Evolutionary conservation across 805 yeast genomes (phyloP), one percentile per base, ranked within the genome.

Genomic region (Ogataea zsoltii): DNA sequence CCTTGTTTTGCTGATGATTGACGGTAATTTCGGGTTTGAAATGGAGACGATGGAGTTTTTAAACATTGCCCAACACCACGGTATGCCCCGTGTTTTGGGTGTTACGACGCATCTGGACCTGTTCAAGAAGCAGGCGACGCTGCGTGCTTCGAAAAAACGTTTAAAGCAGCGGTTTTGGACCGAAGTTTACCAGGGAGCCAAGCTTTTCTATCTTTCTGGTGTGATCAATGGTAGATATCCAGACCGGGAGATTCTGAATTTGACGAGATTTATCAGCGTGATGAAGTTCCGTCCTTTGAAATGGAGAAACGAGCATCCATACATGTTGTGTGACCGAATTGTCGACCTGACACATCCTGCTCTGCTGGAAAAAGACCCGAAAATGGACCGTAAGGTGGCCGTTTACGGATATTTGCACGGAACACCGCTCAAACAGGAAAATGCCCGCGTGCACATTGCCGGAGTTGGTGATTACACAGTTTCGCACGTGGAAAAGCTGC

Each of bases 1-100:
- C 67, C 74, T 94, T 50, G 96, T 95, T 9, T 73, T 94, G 39
- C 65, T 94, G 49, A 70, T 94, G 76, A 82, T 94, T 48, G 99
- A 94, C 71, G 98, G 99, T 48, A 94, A 94, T 65, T 94, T 89
- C 64, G 99, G 99, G 7, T 82, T 94, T 48, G 99, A 94, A 72
- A 94, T 94, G 99, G 99, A 94, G 68, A 94, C 99, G 7, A 95
- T 94, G 98, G 99, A 94, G 68, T 94, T 94, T 61, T 74, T 94
- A 52, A 95, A 94, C 61, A 79, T 94, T 54, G 95, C 97, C 3
- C 96, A 94, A 58, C 97, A 92, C 62, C 99, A 94, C 66, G 99
- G 99, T 67, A 94, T 94, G 91, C 99, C 99, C 33, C 80, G 97
- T 57, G 95, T 94, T 15, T 73, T 94, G 36, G 99, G 98, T 54